A percentile compares a stretch with the other conserved stretches of the same genome.
These are phyloP conservation scores for Apiosordaria backusii DNA, from an alignment of 495 filamentous ascomycete genomes.

Conservation along the genomic window DNA sequence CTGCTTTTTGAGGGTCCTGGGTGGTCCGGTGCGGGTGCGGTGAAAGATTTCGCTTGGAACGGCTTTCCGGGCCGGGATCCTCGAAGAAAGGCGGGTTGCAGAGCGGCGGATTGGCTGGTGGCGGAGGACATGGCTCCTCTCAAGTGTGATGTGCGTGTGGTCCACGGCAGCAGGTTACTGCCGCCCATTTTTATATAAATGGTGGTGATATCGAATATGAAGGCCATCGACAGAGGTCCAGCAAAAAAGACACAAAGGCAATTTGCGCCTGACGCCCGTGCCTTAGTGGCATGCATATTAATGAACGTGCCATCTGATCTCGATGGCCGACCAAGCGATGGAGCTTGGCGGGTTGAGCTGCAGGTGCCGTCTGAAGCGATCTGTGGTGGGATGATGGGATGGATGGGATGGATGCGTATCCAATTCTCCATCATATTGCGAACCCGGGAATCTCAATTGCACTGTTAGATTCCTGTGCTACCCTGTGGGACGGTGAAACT, in stretches of 20 bases:
- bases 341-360: neutral
- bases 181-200: constrained; percentile 2
- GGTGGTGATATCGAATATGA: constrained; percentile 2
- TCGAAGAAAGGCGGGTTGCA: constrained; percentile 11
- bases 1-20: constrained; percentile 7
- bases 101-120: constrained; percentile 14
- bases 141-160: constrained; percentile 11
- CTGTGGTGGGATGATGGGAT: too few species aligned
- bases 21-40: constrained; percentile 13
- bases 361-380: neutral
- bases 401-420: neutral
- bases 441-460: neutral
- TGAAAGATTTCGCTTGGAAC: constrained; percentile 15
- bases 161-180: neutral
- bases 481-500: neutral
- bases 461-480: neutral
- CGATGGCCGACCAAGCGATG: neutral
- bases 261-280: neutral
- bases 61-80: constrained; percentile 27
- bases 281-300: neutral
- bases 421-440: neutral
- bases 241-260: neutral
- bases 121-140: constrained; percentile 7
- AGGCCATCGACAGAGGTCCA: neutral
- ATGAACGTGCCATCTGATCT: neutral